Evolutionary conservation across 1,284 basidiomycete species (phyloP).

Genomic region (Austroboletus novae-zelandiae): DNA sequence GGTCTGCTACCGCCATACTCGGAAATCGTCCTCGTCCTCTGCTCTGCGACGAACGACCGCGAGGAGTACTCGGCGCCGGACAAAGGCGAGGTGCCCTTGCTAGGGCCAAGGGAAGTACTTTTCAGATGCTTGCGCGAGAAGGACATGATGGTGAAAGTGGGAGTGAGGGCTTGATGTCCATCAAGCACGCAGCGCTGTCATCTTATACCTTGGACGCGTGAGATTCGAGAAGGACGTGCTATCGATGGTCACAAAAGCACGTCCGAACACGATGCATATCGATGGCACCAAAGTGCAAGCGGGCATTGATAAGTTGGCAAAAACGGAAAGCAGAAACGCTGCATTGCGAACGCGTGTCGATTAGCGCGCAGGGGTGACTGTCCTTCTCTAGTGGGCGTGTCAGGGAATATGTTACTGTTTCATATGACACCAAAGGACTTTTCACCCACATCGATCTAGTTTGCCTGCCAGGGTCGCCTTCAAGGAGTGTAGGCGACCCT

Average conservation of each 20-base stretch:
- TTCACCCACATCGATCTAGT: too few species aligned
- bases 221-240: neutral
- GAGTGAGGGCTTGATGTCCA: neutral
- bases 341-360: slow-evolving; percentile 5
- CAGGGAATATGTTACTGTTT: too few species aligned
- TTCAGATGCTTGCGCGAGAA: slow-evolving; percentile 14
- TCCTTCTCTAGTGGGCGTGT: too few species aligned
- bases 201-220: slow-evolving; percentile 19
- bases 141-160: slow-evolving; percentile 17
- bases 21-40: slow-evolving; percentile 20
- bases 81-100: slow-evolving; percentile 10
- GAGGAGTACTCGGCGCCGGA: slow-evolving; percentile 5
- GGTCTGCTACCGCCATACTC: slow-evolving; percentile 17
- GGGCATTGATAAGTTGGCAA: slow-evolving; percentile 6
- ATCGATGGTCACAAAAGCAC: slow-evolving; percentile 3
- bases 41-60: slow-evolving; percentile 8
- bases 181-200: neutral
- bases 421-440: too few species aligned
- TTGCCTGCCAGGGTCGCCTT: too few species aligned
- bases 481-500: too few species aligned
- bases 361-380: neutral
- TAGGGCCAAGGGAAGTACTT: neutral
- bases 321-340: slow-evolving; percentile 10
- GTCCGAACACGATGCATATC: slow-evolving; percentile 19
- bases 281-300: neutral